These are phyloP conservation scores for Panicum miliaceum DNA, from an alignment of 176 grass and related monocot species.

Conservation along the genomic window DNA sequence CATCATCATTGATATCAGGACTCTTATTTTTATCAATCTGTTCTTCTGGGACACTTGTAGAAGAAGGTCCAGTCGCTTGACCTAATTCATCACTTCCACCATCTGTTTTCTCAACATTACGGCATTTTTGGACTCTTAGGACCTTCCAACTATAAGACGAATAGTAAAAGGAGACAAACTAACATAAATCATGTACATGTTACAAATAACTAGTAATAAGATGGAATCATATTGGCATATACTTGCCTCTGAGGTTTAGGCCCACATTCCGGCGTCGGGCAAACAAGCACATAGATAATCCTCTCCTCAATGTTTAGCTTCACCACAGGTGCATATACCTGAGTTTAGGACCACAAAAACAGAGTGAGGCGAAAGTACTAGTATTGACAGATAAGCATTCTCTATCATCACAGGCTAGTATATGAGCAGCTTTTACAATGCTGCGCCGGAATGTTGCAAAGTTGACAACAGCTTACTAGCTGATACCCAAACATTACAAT, in stretches of 20 bases:
- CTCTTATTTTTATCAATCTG: slow-evolving; percentile 34
- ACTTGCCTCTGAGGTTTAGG: slow-evolving; percentile 57
- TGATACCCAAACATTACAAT: neutral
- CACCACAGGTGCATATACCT: slow-evolving; percentile 75
- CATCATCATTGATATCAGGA: slow-evolving; percentile 45
- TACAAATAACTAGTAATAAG: neutral
- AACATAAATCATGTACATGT: slow-evolving; percentile 3
- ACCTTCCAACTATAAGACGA: slow-evolving; percentile 76
- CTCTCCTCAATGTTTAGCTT: slow-evolving; percentile 69
- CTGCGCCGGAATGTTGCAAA: neutral
- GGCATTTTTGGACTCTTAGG: slow-evolving; percentile 68
- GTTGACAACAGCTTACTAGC: neutral
- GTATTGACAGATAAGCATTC: neutral
- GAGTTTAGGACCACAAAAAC: neutral
- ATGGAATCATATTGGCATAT: neutral
- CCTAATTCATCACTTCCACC: slow-evolving; percentile 16
- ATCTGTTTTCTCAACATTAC: slow-evolving; percentile 33
- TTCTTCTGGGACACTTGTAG: slow-evolving; percentile 37
- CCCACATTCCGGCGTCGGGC: slow-evolving; percentile 56
- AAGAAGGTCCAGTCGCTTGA: slow-evolving; percentile 23
- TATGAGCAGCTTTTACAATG: neutral
- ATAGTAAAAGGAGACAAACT: neutral
- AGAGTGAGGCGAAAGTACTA: neutral
- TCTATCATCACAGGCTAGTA: neutral
- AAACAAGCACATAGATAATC: slow-evolving; percentile 75